phyloP scores from a whole-genome alignment of 2,329 filamentous ascomycete genomes.

The Clonostachys rosea region DNA sequence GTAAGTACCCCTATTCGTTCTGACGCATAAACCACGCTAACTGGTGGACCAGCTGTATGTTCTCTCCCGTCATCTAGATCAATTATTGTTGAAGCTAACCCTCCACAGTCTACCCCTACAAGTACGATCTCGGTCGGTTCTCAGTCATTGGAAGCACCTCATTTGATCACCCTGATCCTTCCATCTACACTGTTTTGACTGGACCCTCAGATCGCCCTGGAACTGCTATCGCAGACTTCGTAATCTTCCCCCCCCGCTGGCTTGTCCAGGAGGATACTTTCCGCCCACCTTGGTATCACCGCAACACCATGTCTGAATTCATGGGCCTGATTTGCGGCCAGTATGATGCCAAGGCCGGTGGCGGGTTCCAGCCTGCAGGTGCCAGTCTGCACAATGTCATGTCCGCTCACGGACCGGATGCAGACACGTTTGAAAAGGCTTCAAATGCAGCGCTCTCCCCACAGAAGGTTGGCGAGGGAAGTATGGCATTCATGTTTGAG shows the following conservation, averaged over 20 bases:
- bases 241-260: constrained; percentile 71
- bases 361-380: constrained; percentile 53
- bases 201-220: constrained; percentile 54
- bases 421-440: constrained; percentile 49
- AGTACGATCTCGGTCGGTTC: constrained; percentile 77
- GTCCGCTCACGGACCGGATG: constrained; percentile 62
- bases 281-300: constrained; percentile 69
- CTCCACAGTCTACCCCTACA: constrained; percentile 60
- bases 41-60: background rate
- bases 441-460: constrained; percentile 48
- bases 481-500: constrained; percentile 68
- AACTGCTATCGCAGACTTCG: constrained; percentile 66
- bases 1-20: constrained; percentile 20
- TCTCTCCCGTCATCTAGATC: background rate
- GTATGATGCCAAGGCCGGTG: constrained; percentile 57
- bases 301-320: constrained; percentile 64
- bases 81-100: background rate
- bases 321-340: constrained; percentile 55
- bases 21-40: background rate
- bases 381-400: constrained; percentile 66
- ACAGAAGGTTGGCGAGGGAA: constrained; percentile 54
- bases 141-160: constrained; percentile 68
- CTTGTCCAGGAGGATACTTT: constrained; percentile 67
- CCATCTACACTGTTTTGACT: constrained; percentile 70
- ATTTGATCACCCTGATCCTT: constrained; percentile 75